Base-by-base conservation (phyloP, 768 basidiomycete genomes). In the Trametes villosa region DNA sequence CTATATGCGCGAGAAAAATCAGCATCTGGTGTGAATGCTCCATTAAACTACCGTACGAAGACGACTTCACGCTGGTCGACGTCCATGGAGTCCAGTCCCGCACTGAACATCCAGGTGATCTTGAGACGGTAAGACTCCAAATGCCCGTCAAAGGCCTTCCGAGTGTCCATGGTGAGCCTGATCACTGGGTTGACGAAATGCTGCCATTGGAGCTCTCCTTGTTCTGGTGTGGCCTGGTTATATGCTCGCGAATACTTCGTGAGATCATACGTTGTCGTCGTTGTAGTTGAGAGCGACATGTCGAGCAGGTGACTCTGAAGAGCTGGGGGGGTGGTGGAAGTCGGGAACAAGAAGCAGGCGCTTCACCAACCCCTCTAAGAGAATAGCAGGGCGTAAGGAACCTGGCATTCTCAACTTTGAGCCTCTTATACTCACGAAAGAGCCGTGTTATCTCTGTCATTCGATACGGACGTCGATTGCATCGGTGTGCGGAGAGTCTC, bases 161-260 rank as follows among this genome's bases (percentile, higher is more conserved):
- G 84, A 33, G 80, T 77, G 68, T 92, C 89, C 30, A 92, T 77
- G 24, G 82, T 72, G 30, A 92, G 79, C 38, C 76, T 80, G 59
- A 92, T 82, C 50, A 79, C 72, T 1, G 91, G 89, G 65, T 92
- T 90, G 20, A 82, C 81, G 66, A 86, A 91, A 68, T 92, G 90
- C 67, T 91, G 87, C 91, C 91, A 92, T 70, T 90, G 88, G 2
- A 77, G 68, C 33, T 78, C 50, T 54, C 61, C 20, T 59, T 60
- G 34, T 53, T 61, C 60, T 38, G 67, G 33, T 62, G 42, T 27
- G 54, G 60, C 17, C 18, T 63, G 59, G 24, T 84, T 81, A 67
- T 87, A 86, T 26, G 87, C 86, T 52, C 85, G 80, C 48, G 89
- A 91, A 68, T 91, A 91, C 70, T 89, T 90, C 55, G 71, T 68